phyloP scores from a whole-genome alignment of 2,329 filamentous ascomycete genomes.

The Fusarium avenaceum region DNA sequence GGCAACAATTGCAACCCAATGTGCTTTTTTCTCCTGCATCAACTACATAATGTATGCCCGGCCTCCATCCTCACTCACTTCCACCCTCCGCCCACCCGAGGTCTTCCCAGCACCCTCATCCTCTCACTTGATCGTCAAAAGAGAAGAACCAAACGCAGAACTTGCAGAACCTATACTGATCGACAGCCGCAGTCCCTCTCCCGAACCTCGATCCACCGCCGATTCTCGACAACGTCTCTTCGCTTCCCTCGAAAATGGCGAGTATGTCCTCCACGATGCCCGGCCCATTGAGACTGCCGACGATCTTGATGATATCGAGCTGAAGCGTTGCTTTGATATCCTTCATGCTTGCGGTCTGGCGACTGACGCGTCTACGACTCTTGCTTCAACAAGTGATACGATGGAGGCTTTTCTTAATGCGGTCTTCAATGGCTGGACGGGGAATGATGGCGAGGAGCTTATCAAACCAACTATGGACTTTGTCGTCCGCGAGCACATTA shows the following conservation, averaged over 20 bases:
- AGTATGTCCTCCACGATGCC: slow-evolving; percentile 29
- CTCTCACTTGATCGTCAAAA: not conserved
- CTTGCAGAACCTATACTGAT: slow-evolving; percentile 20
- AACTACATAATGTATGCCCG: slow-evolving; percentile 1
- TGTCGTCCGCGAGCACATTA: slow-evolving; percentile 46
- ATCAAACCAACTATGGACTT: slow-evolving; percentile 51
- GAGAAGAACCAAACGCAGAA: not conserved
- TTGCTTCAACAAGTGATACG: slow-evolving; percentile 47
- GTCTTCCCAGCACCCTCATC: not conserved
- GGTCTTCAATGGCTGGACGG: slow-evolving; percentile 50
- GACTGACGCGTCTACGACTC: slow-evolving; percentile 43
- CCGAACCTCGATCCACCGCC: slow-evolving; percentile 26
- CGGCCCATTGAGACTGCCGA: slow-evolving; percentile 45
- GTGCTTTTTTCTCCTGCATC: rapidly evolving
- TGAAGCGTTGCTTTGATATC: slow-evolving; percentile 52
- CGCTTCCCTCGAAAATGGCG: slow-evolving; percentile 42
- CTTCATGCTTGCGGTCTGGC: slow-evolving; percentile 51
- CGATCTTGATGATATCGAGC: slow-evolving; percentile 47
- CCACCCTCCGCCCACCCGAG: not conserved
- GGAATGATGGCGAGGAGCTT: slow-evolving; percentile 15
- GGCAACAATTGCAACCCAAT: rapidly evolving
- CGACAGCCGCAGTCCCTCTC: slow-evolving; percentile 32
- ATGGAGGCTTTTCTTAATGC: slow-evolving; percentile 53
- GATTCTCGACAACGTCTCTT: slow-evolving; percentile 46
- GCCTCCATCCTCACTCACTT: not conserved